Evolutionary conservation across 2,329 filamentous ascomycete genomes (phyloP), one percentile per base, ranked within the genome.

Genomic region (Trichophyton simii): DNA sequence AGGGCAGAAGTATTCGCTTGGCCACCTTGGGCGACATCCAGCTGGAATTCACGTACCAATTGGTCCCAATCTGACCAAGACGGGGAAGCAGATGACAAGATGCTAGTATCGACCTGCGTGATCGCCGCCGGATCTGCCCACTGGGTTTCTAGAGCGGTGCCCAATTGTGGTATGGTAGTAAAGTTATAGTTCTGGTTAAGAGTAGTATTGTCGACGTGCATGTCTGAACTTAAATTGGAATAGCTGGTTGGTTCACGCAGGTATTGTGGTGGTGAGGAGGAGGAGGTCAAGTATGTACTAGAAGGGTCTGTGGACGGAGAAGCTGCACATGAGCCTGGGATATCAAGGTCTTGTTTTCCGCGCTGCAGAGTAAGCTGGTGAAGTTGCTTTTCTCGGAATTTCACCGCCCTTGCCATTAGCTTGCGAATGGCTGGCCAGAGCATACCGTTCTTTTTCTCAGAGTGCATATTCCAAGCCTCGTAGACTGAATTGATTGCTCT

Each of bases 351-450:
- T 44, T 61, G 28, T 31, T 67, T 62, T 34, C 70, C 64, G 55
- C 28, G 28, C 72, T 55, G 50, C 13, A 55, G n/a, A 28, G 50
- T n/a, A 28, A 55, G 28, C 5, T 55, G 69, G 28, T 69, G 68
- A 54, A 70, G 68, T 60, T 83, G 82, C 61, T 78, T 78, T 48
- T 78, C 75, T 57, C 83, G 76, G 50, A 79, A 80, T 11, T 77
- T 76, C 52, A 75, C 74, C 11, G 85, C 85, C 67, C 82, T 83
- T 13, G 77, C 77, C 72, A 87, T 81, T 1, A 87, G 73, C 64
- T 82, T 84, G 28, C 79, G 75, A 55, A 88, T 73, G 0, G 84
- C 84, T 50, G 81, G 80, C 85, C 85, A 87, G 0, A 87, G 72
- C 73, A 83, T 81, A 2, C 82, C 80, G 59, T 78, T 79, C 60